phyloP scores from a whole-genome alignment of 208 protist genomes.

The Acanthamoeba castellanii region DNA sequence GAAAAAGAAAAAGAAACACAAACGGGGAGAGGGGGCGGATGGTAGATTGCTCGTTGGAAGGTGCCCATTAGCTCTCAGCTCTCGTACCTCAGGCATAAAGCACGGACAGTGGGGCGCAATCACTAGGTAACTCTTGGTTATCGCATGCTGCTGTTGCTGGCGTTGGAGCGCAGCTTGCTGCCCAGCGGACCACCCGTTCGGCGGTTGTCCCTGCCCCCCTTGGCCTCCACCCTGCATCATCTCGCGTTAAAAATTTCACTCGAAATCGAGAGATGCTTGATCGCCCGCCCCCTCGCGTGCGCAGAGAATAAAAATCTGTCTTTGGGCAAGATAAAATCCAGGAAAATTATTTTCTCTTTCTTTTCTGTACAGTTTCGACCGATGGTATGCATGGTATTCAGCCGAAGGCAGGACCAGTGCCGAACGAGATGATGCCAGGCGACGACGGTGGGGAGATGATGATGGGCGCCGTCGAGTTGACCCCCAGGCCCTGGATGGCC shows the following conservation, averaged over 20 bases:
- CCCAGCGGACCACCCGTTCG: neutral
- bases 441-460: conserved; percentile 26
- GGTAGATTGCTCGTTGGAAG: neutral
- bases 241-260: neutral
- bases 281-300: neutral
- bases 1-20: neutral
- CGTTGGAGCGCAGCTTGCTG: neutral
- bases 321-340: neutral
- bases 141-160: conserved; percentile 48
- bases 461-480: neutral
- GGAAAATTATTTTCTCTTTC: neutral
- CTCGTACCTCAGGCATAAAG: neutral
- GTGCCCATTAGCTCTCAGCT: neutral
- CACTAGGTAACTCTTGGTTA: neutral
- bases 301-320: neutral
- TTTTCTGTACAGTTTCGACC: neutral
- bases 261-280: neutral
- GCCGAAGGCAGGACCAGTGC: neutral
- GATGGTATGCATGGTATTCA: neutral
- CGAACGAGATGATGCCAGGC: neutral
- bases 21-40: neutral
- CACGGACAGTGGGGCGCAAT: conserved; percentile 32
- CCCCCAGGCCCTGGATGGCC: neutral
- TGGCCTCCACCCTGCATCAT: neutral
- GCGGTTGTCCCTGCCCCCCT: neutral